A percentile compares a stretch with the other conserved stretches of the same genome.
phyloP scores from a whole-genome alignment of 352 stramenopile species.

The Globisporangium cederbergense region DNA sequence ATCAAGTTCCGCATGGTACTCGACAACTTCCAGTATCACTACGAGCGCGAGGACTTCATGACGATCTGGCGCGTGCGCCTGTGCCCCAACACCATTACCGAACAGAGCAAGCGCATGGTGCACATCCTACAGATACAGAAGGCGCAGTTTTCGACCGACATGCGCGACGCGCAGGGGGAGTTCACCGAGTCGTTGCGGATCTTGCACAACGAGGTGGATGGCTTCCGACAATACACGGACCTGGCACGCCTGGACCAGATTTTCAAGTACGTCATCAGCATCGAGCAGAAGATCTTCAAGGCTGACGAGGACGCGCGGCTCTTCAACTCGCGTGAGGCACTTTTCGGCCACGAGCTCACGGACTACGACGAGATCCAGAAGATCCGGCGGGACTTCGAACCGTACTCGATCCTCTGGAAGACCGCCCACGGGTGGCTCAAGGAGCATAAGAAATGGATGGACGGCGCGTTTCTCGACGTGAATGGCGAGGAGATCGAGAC shows the following conservation, averaged over 20 bases:
- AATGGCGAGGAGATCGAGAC: conserved; percentile 92
- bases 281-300: conserved; percentile 86
- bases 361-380: conserved; percentile 90
- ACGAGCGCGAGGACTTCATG: conserved; percentile 87
- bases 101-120: conserved; percentile 82
- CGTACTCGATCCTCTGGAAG: conserved; percentile 94
- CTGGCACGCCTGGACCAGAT: conserved; percentile 82
- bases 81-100: conserved; percentile 85
- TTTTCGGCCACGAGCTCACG: conserved; percentile 88
- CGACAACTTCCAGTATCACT: conserved; percentile 80
- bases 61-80: conserved; percentile 87
- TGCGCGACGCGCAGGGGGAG: conserved; percentile 91
- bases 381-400: conserved; percentile 91
- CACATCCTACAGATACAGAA: conserved; percentile 84
- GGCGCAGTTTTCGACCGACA: conserved; percentile 80
- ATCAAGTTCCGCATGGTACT: conserved; percentile 79
- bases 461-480: conserved; percentile 86
- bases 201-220: conserved; percentile 86
- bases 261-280: conserved; percentile 83
- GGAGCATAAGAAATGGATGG: conserved; percentile 92
- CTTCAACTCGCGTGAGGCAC: conserved; percentile 90
- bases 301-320: conserved; percentile 85
- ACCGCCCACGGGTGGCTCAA: conserved; percentile 89
- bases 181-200: conserved; percentile 84
- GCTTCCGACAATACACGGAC: conserved; percentile 86